Conservation (phyloP, 2,329 filamentous ascomycete species). For the Nemania diffusa region DNA sequence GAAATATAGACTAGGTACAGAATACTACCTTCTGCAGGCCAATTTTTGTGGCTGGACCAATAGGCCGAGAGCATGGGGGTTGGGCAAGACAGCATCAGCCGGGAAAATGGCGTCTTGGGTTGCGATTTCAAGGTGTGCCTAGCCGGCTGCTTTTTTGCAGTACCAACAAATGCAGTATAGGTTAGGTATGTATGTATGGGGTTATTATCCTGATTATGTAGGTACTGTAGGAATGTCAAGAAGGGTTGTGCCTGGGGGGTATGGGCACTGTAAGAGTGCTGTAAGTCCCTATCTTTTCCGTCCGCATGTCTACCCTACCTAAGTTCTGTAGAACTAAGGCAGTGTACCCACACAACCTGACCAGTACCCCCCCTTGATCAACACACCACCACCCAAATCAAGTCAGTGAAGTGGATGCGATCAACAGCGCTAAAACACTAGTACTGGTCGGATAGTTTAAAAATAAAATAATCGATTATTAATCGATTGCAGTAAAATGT, state of each 20-base stretch:
- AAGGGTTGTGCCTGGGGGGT: not conserved
- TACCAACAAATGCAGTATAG: not conserved
- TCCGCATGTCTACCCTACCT: too few relatives aligned
- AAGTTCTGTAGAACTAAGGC: too few relatives aligned
- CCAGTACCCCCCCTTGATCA: too few relatives aligned
- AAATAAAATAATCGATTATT: too few relatives aligned
- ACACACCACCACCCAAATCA: too few relatives aligned
- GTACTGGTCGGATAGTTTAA: too few relatives aligned
- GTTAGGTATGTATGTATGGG: too few relatives aligned
- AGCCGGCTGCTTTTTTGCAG: not conserved
- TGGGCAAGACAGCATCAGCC: not conserved
- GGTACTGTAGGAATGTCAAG: not conserved
- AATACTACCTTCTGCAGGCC: too few relatives aligned
- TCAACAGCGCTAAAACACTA: too few relatives aligned
- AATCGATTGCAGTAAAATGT: too few relatives aligned
- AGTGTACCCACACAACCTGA: too few relatives aligned
- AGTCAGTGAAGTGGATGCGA: too few relatives aligned
- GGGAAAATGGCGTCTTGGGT: conserved; percentile 3
- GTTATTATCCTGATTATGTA: not conserved
- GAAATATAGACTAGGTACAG: conserved; percentile 1
- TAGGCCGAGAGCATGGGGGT: not conserved
- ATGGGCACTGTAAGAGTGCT: not conserved
- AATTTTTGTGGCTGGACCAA: conserved; percentile 3
- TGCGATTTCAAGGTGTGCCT: not conserved
- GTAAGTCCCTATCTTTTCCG: not conserved